These are phyloP conservation scores for Diaporthe destruens DNA, from an alignment of 2,329 filamentous ascomycete species.

Conservation along the genomic window DNA sequence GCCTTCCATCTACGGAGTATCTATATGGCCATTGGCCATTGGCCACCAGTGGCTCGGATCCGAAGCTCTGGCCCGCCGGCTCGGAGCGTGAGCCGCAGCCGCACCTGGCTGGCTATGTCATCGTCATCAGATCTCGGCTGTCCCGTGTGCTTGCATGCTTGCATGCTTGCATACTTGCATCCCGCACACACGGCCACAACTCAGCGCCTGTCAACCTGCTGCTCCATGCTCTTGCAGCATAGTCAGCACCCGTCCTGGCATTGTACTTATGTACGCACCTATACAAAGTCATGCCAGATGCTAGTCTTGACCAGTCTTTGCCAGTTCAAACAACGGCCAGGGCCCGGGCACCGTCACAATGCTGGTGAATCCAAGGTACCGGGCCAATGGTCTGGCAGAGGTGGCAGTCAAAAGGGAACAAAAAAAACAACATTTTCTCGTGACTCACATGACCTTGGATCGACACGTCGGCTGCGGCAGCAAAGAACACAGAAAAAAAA, in stretches of 20 bases:
- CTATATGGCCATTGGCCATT: no score
- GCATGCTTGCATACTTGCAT: no score
- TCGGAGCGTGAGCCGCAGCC: constrained; percentile 15
- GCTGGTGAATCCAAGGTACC: background rate
- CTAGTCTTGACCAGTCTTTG: background rate
- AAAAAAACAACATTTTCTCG: background rate
- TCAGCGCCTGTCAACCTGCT: background rate
- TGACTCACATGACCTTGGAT: constrained; percentile 20
- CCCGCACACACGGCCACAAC: background rate
- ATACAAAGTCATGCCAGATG: background rate
- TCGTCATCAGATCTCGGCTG: constrained; percentile 1
- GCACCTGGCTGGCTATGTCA: background rate
- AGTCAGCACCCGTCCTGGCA: background rate
- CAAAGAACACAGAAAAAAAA: constrained; percentile 2
- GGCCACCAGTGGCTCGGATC: constrained; percentile 7
- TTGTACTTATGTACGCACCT: background rate
- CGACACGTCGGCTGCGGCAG: background rate
- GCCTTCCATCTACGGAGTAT: no score
- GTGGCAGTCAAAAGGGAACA: background rate
- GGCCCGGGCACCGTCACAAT: background rate
- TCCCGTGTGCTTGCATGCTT: background rate
- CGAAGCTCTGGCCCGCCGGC: constrained; percentile 29
- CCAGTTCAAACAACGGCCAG: background rate
- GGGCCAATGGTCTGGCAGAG: background rate
- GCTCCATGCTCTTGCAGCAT: background rate